Evolutionary conservation across 768 basidiomycete genomes (phyloP).

Genomic region (Pleurotus giganteus): DNA sequence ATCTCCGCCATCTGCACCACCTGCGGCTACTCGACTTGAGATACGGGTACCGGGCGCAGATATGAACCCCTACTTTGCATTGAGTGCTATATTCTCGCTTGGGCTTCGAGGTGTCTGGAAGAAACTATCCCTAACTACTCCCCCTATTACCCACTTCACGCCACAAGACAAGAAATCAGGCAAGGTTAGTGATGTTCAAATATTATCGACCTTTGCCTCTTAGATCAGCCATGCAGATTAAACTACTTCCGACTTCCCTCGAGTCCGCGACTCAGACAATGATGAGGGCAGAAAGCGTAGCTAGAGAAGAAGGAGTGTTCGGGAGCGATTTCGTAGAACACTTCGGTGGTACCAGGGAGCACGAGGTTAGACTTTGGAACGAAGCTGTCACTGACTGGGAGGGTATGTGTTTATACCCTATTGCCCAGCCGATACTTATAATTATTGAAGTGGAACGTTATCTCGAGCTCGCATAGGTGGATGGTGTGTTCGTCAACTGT

Average conservation of each 20-base stretch:
- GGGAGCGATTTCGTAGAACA: conserved; percentile 94
- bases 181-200: conserved; percentile 31
- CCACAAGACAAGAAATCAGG: conserved; percentile 56
- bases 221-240: conserved; percentile 40
- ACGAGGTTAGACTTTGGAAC: conserved; percentile 86
- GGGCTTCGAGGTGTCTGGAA: conserved; percentile 88
- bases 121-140: conserved; percentile 61
- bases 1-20: conserved; percentile 84
- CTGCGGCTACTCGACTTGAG: conserved; percentile 85
- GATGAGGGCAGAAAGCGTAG: conserved; percentile 75
- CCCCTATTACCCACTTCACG: conserved; percentile 64
- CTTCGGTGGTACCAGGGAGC: conserved; percentile 90
- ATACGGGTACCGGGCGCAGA: conserved; percentile 95
- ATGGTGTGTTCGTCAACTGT: conserved; percentile 1
- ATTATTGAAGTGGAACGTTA: conserved; percentile 69
- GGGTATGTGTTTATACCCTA: conserved; percentile 44
- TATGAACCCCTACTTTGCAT: conserved; percentile 89
- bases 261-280: conserved; percentile 79
- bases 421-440: conserved; percentile 12
- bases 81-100: conserved; percentile 84
- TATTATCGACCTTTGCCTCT: not conserved
- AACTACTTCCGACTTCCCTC: conserved; percentile 76
- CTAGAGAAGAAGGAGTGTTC: conserved; percentile 70
- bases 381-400: conserved; percentile 94
- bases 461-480: conserved; percentile 66